phyloP scores from a whole-genome alignment of 2,329 filamentous ascomycete genomes.

The Fusarium pseudograminearum region DNA sequence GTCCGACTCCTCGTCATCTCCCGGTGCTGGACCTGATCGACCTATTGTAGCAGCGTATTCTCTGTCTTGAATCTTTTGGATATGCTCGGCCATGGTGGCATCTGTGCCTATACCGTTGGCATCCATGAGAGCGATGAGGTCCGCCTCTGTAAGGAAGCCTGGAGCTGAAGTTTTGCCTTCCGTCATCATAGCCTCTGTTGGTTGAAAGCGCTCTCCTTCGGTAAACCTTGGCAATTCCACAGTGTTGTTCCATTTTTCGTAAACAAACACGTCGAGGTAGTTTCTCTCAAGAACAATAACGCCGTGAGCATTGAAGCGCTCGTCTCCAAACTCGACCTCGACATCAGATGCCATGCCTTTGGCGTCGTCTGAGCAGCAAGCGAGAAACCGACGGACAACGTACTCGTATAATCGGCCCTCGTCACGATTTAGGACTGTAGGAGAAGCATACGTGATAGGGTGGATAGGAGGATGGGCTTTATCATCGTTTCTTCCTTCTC shows the following conservation, averaged over 20 bases:
- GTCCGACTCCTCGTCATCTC: conserved; percentile 55
- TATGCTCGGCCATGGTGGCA: conserved; percentile 99
- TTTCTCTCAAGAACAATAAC: conserved; percentile 89
- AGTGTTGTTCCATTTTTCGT: conserved; percentile 95
- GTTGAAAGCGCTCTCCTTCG: conserved; percentile 84
- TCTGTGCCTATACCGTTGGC: conserved; percentile 98
- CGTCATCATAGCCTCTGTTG: conserved; percentile 86
- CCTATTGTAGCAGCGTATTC: conserved; percentile 81
- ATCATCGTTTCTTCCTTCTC: conserved; percentile 89
- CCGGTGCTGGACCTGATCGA: conserved; percentile 54
- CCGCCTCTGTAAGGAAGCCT: conserved; percentile 90
- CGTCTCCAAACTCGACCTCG: conserved; percentile 84
- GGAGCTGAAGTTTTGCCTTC: conserved; percentile 92
- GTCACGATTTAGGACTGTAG: conserved; percentile 70
- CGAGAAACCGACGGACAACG: conserved; percentile 89
- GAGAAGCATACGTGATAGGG: conserved; percentile 85
- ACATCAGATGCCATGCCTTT: conserved; percentile 87
- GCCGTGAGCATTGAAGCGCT: conserved; percentile 84
- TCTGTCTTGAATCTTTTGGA: conserved; percentile 91
- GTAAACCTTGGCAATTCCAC: conserved; percentile 83
- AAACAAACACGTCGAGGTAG: conserved; percentile 94
- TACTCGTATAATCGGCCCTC: conserved; percentile 92
- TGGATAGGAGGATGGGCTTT: conserved; percentile 98
- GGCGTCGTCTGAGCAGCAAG: conserved; percentile 95
- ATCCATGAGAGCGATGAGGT: conserved; percentile 96